Evolutionary conservation across 352 stramenopile genomes (phyloP).

Genomic region (Blastocystis hominis): DNA sequence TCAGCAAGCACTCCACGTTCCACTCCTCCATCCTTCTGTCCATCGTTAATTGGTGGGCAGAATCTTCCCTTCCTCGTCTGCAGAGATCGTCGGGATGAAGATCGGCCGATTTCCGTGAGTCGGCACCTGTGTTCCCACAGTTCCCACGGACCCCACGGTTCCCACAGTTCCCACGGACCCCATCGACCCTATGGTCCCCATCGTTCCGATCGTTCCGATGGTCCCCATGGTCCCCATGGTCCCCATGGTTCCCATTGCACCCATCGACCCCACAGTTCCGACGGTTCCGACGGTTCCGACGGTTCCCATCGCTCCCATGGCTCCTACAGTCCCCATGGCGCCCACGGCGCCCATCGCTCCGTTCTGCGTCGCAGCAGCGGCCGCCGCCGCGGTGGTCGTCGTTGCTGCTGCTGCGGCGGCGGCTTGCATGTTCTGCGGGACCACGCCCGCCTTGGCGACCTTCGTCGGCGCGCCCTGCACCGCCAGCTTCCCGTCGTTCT

Average conservation of each 20-base stretch:
- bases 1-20: too few species aligned
- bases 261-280: neutral
- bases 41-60: neutral
- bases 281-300: neutral
- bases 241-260: too few species aligned
- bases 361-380: neutral
- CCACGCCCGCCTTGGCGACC: neutral
- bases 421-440: too few species aligned
- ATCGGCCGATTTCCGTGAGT: neutral
- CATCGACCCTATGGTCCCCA: neutral
- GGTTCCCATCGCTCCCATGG: neutral
- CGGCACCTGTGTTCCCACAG: neutral
- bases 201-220: too few species aligned
- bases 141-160: neutral
- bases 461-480: neutral
- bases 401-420: too few species aligned
- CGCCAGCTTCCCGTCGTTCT: neutral
- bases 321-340: neutral
- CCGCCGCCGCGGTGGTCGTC: too few species aligned
- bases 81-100: neutral
- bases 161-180: neutral
- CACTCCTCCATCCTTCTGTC: neutral
- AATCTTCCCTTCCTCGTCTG: constrained; percentile 11
- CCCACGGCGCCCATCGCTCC: neutral
- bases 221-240: neutral